These are phyloP conservation scores for Neurospora sp. DNA, from an alignment of 495 filamentous ascomycete species.

Conservation along the genomic window DNA sequence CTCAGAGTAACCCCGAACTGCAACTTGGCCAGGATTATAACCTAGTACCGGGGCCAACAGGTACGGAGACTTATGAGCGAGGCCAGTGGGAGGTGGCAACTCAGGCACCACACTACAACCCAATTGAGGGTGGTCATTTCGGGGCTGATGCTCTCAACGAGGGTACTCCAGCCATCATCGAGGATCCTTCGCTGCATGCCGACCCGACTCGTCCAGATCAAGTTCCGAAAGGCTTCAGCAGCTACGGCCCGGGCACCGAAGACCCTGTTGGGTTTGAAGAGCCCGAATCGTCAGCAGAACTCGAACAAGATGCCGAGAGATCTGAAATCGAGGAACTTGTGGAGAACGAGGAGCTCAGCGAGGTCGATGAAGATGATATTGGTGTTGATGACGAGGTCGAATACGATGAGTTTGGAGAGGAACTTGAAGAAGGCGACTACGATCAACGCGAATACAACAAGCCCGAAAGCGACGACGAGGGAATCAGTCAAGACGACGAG, in stretches of 20 bases:
- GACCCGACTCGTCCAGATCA: neutral
- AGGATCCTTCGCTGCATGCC: slow-evolving; percentile 4
- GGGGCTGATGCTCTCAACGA: slow-evolving; percentile 13
- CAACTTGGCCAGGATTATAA: neutral
- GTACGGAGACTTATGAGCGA: slow-evolving; percentile 8
- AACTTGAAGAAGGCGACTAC: slow-evolving; percentile 22
- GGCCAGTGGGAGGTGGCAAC: slow-evolving; percentile 17
- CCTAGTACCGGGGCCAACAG: slow-evolving; percentile 1
- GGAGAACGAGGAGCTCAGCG: slow-evolving; percentile 4
- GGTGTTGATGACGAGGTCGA: slow-evolving; percentile 12
- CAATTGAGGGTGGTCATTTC: slow-evolving; percentile 18
- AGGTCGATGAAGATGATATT: slow-evolving; percentile 2
- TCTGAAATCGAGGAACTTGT: slow-evolving; percentile 2
- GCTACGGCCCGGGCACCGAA: slow-evolving; percentile 8
- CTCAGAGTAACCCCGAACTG: slow-evolving; percentile 5
- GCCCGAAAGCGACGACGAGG: slow-evolving; percentile 23
- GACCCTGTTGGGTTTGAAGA: neutral
- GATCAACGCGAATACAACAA: slow-evolving; percentile 19
- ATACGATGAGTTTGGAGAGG: slow-evolving; percentile 17
- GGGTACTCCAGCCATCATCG: slow-evolving; percentile 1
- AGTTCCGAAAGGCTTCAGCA: slow-evolving; percentile 17
- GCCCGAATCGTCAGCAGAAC: neutral
- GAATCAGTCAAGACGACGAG: slow-evolving; percentile 27
- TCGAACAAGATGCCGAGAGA: neutral
- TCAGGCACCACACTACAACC: slow-evolving; percentile 14